Percentiles rank a stretch among this genome's conserved stretches.
Conservation (phyloP, 768 basidiomycete species). For the Serendipita sp. region DNA sequence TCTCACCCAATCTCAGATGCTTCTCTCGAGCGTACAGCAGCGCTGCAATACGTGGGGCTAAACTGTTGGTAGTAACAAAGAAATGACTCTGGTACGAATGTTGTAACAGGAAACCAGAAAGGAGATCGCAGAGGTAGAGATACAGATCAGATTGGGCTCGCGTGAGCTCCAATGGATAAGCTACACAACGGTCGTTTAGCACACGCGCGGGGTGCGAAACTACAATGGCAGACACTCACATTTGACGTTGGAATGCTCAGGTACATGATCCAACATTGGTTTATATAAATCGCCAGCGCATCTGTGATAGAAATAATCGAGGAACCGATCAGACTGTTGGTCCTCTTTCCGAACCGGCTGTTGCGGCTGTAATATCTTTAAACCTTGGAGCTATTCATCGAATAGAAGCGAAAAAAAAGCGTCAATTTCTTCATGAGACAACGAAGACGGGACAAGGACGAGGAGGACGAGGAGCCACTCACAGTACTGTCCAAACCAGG, state of each 20-base stretch:
- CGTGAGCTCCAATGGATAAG: slow-evolving; percentile 31
- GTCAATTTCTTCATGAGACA: slow-evolving; percentile 11
- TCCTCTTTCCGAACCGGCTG: slow-evolving; percentile 41
- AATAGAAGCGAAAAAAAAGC: too few relatives aligned
- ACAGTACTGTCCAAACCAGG: slow-evolving; percentile 26
- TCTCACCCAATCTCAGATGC: slow-evolving; percentile 77
- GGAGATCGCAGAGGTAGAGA: slow-evolving; percentile 77
- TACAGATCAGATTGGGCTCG: slow-evolving; percentile 70
- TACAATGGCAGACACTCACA: slow-evolving; percentile 21
- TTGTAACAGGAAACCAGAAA: slow-evolving; percentile 75
- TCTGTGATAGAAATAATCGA: slow-evolving; percentile 85
- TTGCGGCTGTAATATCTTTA: slow-evolving; percentile 21
- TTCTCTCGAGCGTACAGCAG: slow-evolving; percentile 76
- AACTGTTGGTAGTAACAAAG: slow-evolving; percentile 66
- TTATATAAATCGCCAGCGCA: slow-evolving; percentile 64
- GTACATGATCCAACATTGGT: slow-evolving; percentile 53
- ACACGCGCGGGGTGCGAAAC: slow-evolving; percentile 13
- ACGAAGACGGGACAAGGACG: not conserved
- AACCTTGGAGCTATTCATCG: not conserved
- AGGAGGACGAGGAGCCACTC: not conserved
- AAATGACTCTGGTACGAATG: slow-evolving; percentile 88
- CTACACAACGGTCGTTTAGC: slow-evolving; percentile 18
- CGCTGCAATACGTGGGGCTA: slow-evolving; percentile 55
- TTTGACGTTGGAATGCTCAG: slow-evolving; percentile 42
- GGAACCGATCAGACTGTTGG: slow-evolving; percentile 76